Base-by-base conservation (phyloP, 331 rosid genomes). In the Malus hybrid region DNA sequence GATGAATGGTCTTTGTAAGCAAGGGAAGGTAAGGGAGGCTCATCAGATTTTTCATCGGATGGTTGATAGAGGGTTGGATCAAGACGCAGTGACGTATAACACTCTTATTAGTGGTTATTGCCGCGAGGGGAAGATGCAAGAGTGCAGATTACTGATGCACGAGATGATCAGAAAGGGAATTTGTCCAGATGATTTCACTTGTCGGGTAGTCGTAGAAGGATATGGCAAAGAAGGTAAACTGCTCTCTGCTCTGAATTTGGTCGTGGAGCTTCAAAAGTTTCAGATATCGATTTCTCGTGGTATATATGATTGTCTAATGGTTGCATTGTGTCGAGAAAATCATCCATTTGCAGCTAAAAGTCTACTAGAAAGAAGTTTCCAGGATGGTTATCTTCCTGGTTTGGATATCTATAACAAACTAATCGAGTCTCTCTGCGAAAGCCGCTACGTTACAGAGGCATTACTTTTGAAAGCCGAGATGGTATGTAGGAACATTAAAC, bases 11-110 rank as follows among this genome's bases (percentile, higher is more conserved):
- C 96, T 93, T 78, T 86, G 91, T 76, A 86, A 79, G 61, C 84
- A 83, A 81, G 88, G 93, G 69, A 88, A 79, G 73, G 73, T 86
- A 46, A 89, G 80, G 80, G 90, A 93, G 81, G 97, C 97, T 78
- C 98, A 91, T 88, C 91, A 90, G 77, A 90, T 93, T 81, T 93
- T 93, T 77, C 90, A 93, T 82, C 85, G 82, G 36, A 93, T 91
- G 97, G 80, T 90, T 48, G 83, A 88, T 28, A 85, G 91, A 81
- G 98, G 94, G 57, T 69, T 90, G 79, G 55, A 70, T 75, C 93
- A 96, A 13, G 97, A 93, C 6, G 29, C 78, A 24, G 79, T 88
- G 64, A 73, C 87, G 0, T 93, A 88, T 76, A 93, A 91, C 65
- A 87, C 94, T 73, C 90, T 93, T 65, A 78, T 93, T 76, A 69